These are phyloP conservation scores for Sugiyamaella paludigena DNA, from an alignment of 1,139 yeast species.

Conservation along the genomic window DNA sequence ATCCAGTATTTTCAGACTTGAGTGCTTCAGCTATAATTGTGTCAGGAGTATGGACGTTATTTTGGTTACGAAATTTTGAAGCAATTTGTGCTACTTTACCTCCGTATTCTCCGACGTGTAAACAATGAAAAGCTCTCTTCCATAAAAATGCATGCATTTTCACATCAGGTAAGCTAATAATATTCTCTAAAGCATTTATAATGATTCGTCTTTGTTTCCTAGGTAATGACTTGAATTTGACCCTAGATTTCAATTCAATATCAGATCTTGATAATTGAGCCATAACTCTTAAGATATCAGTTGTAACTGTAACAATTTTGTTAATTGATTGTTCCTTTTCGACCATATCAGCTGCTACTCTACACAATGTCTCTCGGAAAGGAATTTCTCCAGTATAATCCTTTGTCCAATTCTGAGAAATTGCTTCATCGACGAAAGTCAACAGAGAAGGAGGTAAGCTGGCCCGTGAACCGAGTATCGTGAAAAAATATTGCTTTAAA, in stretches of 20 bases:
- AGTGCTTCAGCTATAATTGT: constrained; percentile 10
- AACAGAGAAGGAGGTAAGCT: constrained; percentile 4
- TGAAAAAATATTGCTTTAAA: constrained; percentile 8
- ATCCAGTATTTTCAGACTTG: constrained; percentile 1
- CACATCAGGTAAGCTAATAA: constrained; percentile 10
- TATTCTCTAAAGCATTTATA: constrained; percentile 9
- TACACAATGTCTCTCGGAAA: constrained; percentile 10
- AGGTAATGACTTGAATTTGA: constrained; percentile 12
- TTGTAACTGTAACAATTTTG: constrained; percentile 3
- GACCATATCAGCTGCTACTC: constrained; percentile 7
- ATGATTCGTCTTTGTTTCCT: constrained; percentile 10
- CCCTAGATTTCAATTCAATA: constrained; percentile 6
- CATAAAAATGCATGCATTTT: constrained; percentile 8
- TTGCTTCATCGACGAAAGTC: constrained; percentile 6
- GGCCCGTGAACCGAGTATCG: constrained; percentile 7
- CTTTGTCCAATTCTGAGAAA: constrained; percentile 6
- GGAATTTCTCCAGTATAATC: constrained; percentile 10
- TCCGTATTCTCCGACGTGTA: constrained; percentile 16
- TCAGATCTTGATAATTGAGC: constrained; percentile 11
- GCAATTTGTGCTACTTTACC: constrained; percentile 11
- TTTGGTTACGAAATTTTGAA: constrained; percentile 2
- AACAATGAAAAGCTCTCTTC: constrained; percentile 14
- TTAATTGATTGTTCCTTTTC: constrained; percentile 1
- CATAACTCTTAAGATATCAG: constrained; percentile 14
- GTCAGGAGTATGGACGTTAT: constrained; percentile 2